Conservation (phyloP, 768 basidiomycete genomes). For the Coprinopsis cinerea region DNA sequence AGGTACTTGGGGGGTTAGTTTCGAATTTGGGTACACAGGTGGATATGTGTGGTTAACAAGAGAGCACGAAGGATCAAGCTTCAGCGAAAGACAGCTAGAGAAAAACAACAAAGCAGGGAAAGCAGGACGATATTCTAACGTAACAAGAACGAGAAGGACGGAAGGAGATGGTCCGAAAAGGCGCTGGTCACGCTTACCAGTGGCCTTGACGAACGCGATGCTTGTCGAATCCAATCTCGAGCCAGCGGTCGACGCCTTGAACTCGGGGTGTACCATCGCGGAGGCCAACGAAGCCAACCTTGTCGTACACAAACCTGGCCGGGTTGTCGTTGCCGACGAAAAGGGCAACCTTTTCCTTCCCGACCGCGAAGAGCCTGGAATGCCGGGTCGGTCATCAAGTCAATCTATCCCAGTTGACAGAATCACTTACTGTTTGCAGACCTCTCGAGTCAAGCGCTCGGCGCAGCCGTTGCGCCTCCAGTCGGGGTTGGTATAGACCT, state of each 20-base stretch:
- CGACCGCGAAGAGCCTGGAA: slow-evolving; percentile 21
- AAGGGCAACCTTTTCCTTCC: slow-evolving; percentile 49
- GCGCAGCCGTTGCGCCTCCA: slow-evolving; percentile 56
- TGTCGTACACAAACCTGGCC: slow-evolving; percentile 52
- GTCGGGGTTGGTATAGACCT: slow-evolving; percentile 56
- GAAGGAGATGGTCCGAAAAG: not conserved
- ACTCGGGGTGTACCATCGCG: slow-evolving; percentile 21
- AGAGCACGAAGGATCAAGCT: no score
- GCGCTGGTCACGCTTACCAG: slow-evolving; percentile 41
- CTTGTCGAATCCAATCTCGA: slow-evolving; percentile 60
- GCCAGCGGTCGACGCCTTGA: slow-evolving; percentile 44
- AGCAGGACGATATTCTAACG: no score
- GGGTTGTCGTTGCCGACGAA: slow-evolving; percentile 58
- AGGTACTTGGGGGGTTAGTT: no score
- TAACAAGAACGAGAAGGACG: no score
- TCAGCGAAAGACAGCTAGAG: no score
- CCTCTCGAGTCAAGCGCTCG: slow-evolving; percentile 51
- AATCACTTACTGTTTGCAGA: slow-evolving; percentile 46
- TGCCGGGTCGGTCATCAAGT: slow-evolving; percentile 19
- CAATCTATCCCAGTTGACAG: not conserved
- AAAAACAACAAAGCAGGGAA: no score
- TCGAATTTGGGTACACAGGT: no score
- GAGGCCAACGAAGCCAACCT: slow-evolving; percentile 63
- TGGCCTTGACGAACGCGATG: slow-evolving; percentile 48
- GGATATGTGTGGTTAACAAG: no score